Base-by-base conservation (phyloP, 2,329 filamentous ascomycete species). In the Alternaria novae-zelandiae region DNA sequence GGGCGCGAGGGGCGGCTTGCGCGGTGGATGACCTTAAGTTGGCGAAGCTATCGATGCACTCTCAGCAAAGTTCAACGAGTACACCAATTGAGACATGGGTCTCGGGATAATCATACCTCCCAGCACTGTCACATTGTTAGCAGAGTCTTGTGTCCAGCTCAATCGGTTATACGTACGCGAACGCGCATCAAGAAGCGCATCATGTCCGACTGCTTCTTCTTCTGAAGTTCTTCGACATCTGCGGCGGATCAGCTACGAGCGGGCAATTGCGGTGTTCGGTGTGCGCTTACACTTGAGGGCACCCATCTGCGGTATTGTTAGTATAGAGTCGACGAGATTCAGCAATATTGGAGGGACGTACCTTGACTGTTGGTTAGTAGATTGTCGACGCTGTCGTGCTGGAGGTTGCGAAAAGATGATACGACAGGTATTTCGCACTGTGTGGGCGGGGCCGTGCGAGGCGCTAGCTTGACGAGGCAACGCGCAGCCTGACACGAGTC, bases 131-230 rank as follows among this genome's bases (percentile, higher is more conserved):
- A 59, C 63, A 67, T 61, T 51, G 74, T 79, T 75, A 79, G 78
- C 72, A 71, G 15, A 65, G 57, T 62, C 60, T 63, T 44, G 17
- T 23, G 2, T 45, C n/a, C 25, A 32, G n/a, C 47, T 64, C 26
- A 57, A 56, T 70, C 45, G 25, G 56, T 12, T 69, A 30, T 72
- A 79, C 77, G 46, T 78, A 79, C 77, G 88, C 96, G 94, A 73
- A 82, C 79, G 73, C 79, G 95, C 86, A 97, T 93, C 87, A 99
- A 91, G 90, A 99, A 99, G 88, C 94, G 94, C 88, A 98, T 93
- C 83, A 99, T 92, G 90, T 99, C 96, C 85, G 93, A 97, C 91
- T 99, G 96, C 94, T 99, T 99, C 93, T 97, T 97, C 94, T 99
- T 98, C 86, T 97, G 94, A 88, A 99, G 92, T 90, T 99, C 96